A percentile compares a stretch with the other conserved stretches of the same genome.
Conservation (phyloP, 306 rosid species). For the Fagus crenata region DNA sequence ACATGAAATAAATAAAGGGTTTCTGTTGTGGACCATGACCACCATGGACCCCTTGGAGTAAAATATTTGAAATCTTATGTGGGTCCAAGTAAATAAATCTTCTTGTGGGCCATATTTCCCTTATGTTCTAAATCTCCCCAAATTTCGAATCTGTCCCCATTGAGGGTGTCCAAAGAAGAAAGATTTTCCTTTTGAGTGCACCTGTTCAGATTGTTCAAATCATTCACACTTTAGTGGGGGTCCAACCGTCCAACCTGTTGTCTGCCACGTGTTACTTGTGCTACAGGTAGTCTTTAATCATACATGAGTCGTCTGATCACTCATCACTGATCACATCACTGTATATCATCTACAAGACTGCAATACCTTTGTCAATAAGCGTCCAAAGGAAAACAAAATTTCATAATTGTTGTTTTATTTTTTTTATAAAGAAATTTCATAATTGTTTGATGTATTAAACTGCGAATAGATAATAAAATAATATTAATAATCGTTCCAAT, state of each 20-base stretch:
- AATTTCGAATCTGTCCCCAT: slow-evolving; percentile 67
- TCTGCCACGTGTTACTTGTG: slow-evolving; percentile 65
- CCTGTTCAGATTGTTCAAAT: slow-evolving; percentile 23
- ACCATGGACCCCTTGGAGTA: slow-evolving; percentile 27
- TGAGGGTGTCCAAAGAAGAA: slow-evolving; percentile 66
- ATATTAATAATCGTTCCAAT: too few relatives aligned
- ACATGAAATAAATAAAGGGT: slow-evolving; percentile 43
- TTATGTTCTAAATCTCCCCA: slow-evolving; percentile 48
- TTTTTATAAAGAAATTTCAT: too few relatives aligned
- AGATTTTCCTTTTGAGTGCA: slow-evolving; percentile 14
- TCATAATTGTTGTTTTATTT: too few relatives aligned
- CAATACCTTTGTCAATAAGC: too few relatives aligned
- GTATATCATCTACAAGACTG: too few relatives aligned
- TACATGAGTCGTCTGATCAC: background rate
- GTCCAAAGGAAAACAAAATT: too few relatives aligned
- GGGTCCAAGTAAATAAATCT: slow-evolving; percentile 58
- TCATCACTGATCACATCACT: too few relatives aligned
- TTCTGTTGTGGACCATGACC: slow-evolving; percentile 15
- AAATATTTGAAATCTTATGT: slow-evolving; percentile 42
- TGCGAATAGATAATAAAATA: too few relatives aligned
- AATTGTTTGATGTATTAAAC: too few relatives aligned
- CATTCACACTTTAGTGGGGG: slow-evolving; percentile 53
- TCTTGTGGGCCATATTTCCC: slow-evolving; percentile 38
- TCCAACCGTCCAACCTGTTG: slow-evolving; percentile 47
- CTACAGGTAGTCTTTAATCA: slow-evolving; percentile 44